Conservation (phyloP, 2,329 filamentous ascomycete species). For the Colletotrichum australisinense region DNA sequence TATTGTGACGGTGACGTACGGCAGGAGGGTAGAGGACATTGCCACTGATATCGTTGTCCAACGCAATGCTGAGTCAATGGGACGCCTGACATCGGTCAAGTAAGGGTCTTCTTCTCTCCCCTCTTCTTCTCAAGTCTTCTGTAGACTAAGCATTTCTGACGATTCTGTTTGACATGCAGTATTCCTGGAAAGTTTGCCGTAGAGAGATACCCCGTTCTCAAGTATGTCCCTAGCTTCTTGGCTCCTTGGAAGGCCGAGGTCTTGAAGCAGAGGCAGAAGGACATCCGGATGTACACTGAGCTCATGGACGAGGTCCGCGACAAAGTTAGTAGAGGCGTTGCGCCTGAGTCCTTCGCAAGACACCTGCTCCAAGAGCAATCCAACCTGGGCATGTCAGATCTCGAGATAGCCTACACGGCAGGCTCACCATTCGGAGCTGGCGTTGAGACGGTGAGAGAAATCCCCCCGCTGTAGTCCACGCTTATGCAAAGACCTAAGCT, state of each 20-base stretch:
- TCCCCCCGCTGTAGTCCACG: too few relatives aligned
- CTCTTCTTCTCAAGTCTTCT: not conserved
- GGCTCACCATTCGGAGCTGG: conserved; percentile 58
- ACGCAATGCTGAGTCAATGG: conserved; percentile 54
- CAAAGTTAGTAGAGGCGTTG: conserved; percentile 43
- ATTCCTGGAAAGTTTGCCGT: conserved; percentile 50
- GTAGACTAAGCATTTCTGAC: not conserved
- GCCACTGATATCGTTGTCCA: conserved; percentile 50
- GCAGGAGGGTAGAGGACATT: conserved; percentile 48
- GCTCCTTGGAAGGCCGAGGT: conserved; percentile 55
- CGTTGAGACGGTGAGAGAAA: conserved; percentile 51
- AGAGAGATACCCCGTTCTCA: conserved; percentile 53
- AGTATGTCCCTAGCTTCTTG: conserved; percentile 50
- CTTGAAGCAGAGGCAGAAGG: conserved; percentile 44
- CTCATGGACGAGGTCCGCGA: conserved; percentile 54
- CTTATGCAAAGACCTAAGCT: not conserved
- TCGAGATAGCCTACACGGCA: conserved; percentile 56
- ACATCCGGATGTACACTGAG: conserved; percentile 50
- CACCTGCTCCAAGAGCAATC: conserved; percentile 54
- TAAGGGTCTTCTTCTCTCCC: not conserved
- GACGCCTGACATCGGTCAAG: conserved; percentile 55
- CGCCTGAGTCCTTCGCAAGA: conserved; percentile 55
- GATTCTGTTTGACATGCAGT: not conserved
- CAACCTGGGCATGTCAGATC: conserved; percentile 51
- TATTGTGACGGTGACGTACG: conserved; percentile 56